phyloP scores from a whole-genome alignment of 2,329 filamentous ascomycete genomes.

The Sporothrix schenckii region DNA sequence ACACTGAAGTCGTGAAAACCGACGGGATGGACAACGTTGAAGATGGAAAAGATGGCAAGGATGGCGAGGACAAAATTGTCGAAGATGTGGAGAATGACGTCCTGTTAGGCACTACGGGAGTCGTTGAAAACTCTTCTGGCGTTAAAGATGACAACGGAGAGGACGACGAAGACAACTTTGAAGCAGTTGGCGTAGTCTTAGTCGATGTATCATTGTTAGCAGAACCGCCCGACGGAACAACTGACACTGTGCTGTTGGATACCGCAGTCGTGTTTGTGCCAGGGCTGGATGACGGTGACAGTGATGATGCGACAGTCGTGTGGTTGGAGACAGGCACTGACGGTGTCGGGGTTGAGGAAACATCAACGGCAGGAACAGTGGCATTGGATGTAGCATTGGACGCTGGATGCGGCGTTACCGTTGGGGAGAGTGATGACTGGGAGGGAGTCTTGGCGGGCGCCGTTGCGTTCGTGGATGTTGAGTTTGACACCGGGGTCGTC shows the following conservation, averaged over 20 bases:
- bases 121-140: background rate
- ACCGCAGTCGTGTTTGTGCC: background rate
- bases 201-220: background rate
- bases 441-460: background rate
- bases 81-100: background rate
- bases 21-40: background rate
- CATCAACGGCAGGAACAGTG: background rate
- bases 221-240: background rate
- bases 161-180: background rate
- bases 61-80: background rate
- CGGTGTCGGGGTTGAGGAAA: background rate
- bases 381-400: slow-evolving; percentile 7
- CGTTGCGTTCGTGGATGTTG: background rate
- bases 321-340: background rate
- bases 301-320: background rate
- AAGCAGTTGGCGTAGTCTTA: background rate
- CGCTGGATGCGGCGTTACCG: background rate
- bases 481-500: background rate
- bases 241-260: slow-evolving; percentile 7
- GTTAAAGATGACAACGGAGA: background rate
- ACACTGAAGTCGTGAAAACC: background rate
- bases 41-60: background rate
- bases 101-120: background rate
- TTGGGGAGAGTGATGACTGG: background rate
- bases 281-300: background rate